Evolutionary conservation across 768 basidiomycete genomes (phyloP).

Genomic region (Russula sp.): DNA sequence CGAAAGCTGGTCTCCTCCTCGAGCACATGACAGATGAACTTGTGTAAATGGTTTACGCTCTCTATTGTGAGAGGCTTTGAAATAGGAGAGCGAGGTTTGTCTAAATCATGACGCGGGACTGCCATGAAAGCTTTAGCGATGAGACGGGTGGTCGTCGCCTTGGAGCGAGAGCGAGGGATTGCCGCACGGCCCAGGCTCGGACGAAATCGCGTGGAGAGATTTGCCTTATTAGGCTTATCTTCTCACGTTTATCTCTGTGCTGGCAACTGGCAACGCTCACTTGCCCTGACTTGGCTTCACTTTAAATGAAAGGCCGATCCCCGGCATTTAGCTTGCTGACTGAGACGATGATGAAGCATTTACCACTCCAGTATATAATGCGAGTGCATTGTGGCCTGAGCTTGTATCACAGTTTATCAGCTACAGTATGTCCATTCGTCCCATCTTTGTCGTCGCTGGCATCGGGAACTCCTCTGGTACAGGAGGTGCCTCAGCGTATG

Average conservation of each 20-base stretch:
- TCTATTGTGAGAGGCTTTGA: constrained; percentile 23
- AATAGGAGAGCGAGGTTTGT: constrained; percentile 1
- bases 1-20: constrained; percentile 24
- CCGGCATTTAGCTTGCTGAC: constrained; percentile 2
- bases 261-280: neutral
- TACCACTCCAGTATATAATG: neutral
- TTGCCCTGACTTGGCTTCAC: neutral
- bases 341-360: constrained; percentile 9
- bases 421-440: constrained; percentile 36
- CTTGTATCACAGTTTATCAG: neutral
- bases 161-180: neutral
- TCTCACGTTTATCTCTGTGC: constrained; percentile 15
- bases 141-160: neutral
- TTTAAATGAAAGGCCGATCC: neutral
- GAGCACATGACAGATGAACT: constrained; percentile 14
- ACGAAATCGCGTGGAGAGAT: neutral
- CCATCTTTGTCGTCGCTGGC: constrained; percentile 44
- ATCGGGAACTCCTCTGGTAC: constrained; percentile 44
- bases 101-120: neutral
- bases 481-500: constrained; percentile 43
- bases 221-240: constrained; percentile 3
- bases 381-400: neutral
- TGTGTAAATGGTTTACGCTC: constrained; percentile 17
- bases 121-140: constrained; percentile 18
- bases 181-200: constrained; percentile 1